phyloP scores from a whole-genome alignment of 208 protist genomes.

The Acanthamoeba sp. region DNA sequence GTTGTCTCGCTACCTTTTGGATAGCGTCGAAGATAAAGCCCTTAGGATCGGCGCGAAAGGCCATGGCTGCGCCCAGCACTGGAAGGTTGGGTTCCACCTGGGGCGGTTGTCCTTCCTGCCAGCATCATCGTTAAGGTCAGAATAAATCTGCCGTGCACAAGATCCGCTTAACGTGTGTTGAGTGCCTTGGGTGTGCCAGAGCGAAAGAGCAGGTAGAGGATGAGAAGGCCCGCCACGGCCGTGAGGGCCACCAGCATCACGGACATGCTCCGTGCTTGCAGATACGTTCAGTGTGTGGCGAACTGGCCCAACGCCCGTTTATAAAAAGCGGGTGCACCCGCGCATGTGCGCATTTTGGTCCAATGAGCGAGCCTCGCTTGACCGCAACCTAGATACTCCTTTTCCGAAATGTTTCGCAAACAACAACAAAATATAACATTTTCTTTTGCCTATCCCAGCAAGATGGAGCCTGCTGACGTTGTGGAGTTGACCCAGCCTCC shows the following conservation, averaged over 20 bases:
- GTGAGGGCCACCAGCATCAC: not conserved
- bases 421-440: too few relatives aligned
- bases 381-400: too few relatives aligned
- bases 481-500: not conserved
- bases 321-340: too few relatives aligned
- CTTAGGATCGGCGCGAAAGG: not conserved
- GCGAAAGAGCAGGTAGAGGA: conserved; percentile 1
- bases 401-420: too few relatives aligned
- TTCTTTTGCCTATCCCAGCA: too few relatives aligned
- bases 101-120: not conserved
- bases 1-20: not conserved
- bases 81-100: conserved; percentile 28
- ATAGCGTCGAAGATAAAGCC: not conserved
- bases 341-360: too few relatives aligned
- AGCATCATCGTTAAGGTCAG: not conserved
- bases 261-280: not conserved
- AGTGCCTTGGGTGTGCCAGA: not conserved
- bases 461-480: not conserved
- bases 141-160: not conserved
- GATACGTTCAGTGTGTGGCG: too few relatives aligned
- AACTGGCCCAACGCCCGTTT: too few relatives aligned
- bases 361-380: too few relatives aligned
- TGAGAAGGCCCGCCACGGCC: not conserved
- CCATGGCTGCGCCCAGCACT: not conserved
- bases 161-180: not conserved